Percentiles rank a stretch among this genome's conserved stretches.
These are phyloP conservation scores for Vicia sativa DNA, from an alignment of 306 rosid species.

Conservation along the genomic window DNA sequence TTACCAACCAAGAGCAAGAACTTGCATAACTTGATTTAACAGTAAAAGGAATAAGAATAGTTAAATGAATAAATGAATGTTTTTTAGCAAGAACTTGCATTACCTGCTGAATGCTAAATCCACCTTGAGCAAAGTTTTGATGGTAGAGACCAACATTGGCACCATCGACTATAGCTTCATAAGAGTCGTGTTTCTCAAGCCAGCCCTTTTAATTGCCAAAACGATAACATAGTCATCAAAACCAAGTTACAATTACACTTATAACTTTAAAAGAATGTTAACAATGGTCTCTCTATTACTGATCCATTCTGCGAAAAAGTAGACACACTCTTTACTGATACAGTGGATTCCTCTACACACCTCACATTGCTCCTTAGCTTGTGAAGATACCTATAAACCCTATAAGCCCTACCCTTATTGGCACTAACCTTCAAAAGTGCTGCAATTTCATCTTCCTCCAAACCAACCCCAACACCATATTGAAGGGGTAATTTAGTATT, in stretches of 20 bases:
- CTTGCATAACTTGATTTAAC: background rate
- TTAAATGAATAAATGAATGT: too few species aligned
- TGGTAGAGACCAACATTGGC: constrained; percentile 93
- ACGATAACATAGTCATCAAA: constrained; percentile 6
- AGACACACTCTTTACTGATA: too few species aligned
- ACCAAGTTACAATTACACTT: constrained; percentile 22
- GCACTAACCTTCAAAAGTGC: constrained; percentile 71
- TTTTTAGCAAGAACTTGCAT: background rate
- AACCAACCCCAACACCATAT: constrained; percentile 42
- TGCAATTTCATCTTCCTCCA: constrained; percentile 73
- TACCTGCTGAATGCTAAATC: constrained; percentile 88
- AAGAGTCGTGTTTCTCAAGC: constrained; percentile 61
- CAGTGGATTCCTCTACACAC: constrained; percentile 62
- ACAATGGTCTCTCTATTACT: background rate
- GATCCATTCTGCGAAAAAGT: too few species aligned
- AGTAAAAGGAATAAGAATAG: background rate
- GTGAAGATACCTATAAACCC: constrained; percentile 77
- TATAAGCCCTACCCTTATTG: constrained; percentile 52
- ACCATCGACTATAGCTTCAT: constrained; percentile 82
- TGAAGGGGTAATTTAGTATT: too few species aligned
- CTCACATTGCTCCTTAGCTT: constrained; percentile 66
- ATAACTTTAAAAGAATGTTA: background rate
- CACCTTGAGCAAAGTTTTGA: constrained; percentile 92
- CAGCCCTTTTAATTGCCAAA: constrained; percentile 53
- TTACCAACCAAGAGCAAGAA: constrained; percentile 1